Percentiles rank a stretch among this genome's conserved stretches.
phyloP scores from a whole-genome alignment of 2,329 filamentous ascomycete genomes.

The Scedosporium boydii region DNA sequence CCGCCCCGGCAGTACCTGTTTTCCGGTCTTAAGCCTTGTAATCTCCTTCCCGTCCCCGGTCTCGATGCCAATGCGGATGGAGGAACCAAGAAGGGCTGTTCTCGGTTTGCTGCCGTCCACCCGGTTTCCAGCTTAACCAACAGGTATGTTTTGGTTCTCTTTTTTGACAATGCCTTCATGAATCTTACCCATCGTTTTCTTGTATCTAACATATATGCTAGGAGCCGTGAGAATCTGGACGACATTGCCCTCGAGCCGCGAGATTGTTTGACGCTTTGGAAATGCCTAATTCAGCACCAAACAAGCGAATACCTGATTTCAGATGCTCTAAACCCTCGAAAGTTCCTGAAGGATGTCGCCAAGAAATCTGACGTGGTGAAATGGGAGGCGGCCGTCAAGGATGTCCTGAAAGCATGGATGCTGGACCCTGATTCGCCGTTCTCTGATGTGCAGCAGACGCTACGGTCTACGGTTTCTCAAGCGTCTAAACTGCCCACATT shows the following conservation, averaged over 20 bases:
- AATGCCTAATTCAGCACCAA: constrained; percentile 50
- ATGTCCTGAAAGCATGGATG: constrained; percentile 51
- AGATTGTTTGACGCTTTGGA: constrained; percentile 60
- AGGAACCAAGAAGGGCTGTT: constrained; percentile 23
- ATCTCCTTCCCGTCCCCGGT: constrained; percentile 31
- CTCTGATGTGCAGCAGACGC: constrained; percentile 31
- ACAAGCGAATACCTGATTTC: constrained; percentile 40
- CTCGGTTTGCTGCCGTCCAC: constrained; percentile 52
- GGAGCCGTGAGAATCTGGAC: constrained; percentile 51
- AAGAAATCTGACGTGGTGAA: constrained; percentile 55
- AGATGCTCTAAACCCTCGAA: constrained; percentile 36
- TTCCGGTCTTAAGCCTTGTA: constrained; percentile 34
- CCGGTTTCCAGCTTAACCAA: constrained; percentile 56
- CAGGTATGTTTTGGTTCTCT: constrained; percentile 22
- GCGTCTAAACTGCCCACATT: not conserved
- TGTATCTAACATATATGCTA: constrained; percentile 9
- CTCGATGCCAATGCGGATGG: constrained; percentile 25
- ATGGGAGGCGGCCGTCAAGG: constrained; percentile 57
- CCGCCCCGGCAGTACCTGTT: constrained; percentile 40
- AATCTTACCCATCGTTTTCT: not conserved
- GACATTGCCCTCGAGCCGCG: constrained; percentile 62
- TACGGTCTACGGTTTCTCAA: constrained; percentile 16
- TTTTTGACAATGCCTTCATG: not conserved
- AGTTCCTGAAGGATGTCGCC: constrained; percentile 41
- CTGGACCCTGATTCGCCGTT: constrained; percentile 34